Evolutionary conservation across 345 rosid genomes (phyloP), one percentile per base, ranked within the genome.

Genomic region (Rhodamnia argentea): DNA sequence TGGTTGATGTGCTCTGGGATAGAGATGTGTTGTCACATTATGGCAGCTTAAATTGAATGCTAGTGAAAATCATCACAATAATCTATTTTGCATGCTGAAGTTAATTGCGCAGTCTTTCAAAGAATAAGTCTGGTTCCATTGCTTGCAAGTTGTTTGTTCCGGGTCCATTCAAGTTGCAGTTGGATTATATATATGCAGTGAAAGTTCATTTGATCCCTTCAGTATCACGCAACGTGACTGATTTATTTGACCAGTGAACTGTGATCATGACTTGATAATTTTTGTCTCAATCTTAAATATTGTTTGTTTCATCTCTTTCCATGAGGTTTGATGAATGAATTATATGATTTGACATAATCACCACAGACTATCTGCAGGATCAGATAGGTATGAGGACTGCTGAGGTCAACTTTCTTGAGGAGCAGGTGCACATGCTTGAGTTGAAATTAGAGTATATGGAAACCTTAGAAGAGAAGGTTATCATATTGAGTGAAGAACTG

Each of bases 351-450:
- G 54, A 60, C 82, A 62, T 83, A 70, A 85, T 85, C 60, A 56
- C 86, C 62, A 47, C 90, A 95, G 99, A 95, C 86, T 95, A 93
- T 90, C 93, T 95, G 92, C 95, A 92, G 90, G 98, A 95, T 93
- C 98, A 96, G 86, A 88, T 95, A 50, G 91, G 85, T 90, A 86
- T 89, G 32, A 95, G 94, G 92, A 91, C 92, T 86, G 88, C 87
- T 84, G 95, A 95, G 90, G 90, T 92, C 42, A 85, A 85, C 47
- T 90, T 82, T 88, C 91, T 96, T 86, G 92, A 85, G 83, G 95
- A 94, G 88, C 95, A 86, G 60, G 92, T 89, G 26, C 91, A 85
- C 54, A 84, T 88, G 83, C 94, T 95, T 87, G 99, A 95, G 88
- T 88, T 88, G 82, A 92, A 94, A 88, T 86, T 95, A 70, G 92